Conservation (phyloP, 208 protist genomes). For the Wallacemonas sp. region DNA sequence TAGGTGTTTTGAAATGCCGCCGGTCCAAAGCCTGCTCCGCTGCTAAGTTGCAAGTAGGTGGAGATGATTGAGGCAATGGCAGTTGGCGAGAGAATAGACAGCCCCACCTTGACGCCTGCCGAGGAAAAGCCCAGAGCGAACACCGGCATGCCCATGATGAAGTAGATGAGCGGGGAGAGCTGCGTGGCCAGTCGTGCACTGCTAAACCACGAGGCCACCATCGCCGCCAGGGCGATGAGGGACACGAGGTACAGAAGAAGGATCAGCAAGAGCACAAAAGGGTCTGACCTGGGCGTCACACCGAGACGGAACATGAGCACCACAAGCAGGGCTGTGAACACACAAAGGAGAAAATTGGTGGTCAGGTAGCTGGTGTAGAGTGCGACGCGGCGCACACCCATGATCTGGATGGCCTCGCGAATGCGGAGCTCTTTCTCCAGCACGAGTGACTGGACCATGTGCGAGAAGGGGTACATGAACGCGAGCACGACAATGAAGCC, state of each 20-base stretch:
- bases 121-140: conserved; percentile 32
- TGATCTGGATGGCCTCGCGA: conserved; percentile 59
- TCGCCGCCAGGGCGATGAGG: conserved; percentile 32
- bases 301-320: conserved; percentile 30
- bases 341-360: conserved; percentile 33
- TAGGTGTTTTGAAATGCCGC: conserved; percentile 30
- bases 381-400: conserved; percentile 38
- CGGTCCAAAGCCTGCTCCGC: conserved; percentile 33
- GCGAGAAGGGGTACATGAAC: conserved; percentile 57
- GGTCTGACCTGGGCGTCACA: conserved; percentile 20
- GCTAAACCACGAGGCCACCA: conserved; percentile 54
- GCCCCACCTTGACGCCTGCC: conserved; percentile 14
- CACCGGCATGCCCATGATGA: conserved; percentile 39
- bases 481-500: conserved; percentile 64
- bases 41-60: conserved; percentile 33
- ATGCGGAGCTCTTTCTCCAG: conserved; percentile 63
- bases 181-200: conserved; percentile 47
- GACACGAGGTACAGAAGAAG: conserved; percentile 43
- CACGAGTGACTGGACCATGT: conserved; percentile 46
- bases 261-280: conserved; percentile 35
- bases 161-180: conserved; percentile 52
- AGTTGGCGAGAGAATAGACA: conserved; percentile 58
- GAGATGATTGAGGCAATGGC: conserved; percentile 40
- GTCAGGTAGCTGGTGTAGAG: conserved; percentile 40
- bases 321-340: conserved; percentile 28